Conservation (phyloP, 768 basidiomycete species). For the Hericium coralloides region DNA sequence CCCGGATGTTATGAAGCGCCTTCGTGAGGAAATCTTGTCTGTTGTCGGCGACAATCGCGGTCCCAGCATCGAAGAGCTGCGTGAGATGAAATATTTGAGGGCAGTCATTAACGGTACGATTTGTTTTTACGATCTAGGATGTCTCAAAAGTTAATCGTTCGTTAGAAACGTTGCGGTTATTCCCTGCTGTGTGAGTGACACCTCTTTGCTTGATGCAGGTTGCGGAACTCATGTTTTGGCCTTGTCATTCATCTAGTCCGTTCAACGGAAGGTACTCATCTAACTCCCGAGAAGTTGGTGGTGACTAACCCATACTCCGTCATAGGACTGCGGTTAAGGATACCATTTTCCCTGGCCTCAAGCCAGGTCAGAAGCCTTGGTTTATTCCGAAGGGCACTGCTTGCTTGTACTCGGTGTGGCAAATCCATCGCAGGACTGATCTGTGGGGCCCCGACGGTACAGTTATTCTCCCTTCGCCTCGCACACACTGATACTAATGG, state of each 20-base stretch:
- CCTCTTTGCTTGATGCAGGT: not conserved
- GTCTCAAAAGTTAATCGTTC: too few relatives aligned
- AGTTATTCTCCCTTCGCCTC: not conserved
- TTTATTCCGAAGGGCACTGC: not conserved
- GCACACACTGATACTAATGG: not conserved
- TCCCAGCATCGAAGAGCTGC: conserved; percentile 24
- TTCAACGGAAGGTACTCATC: not conserved
- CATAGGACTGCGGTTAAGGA: not conserved
- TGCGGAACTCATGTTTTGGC: too few relatives aligned
- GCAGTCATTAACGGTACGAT: conserved; percentile 25
- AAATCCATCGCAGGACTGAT: conserved; percentile 32
- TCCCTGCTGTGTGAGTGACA: not conserved
- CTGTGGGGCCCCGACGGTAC: conserved; percentile 47
- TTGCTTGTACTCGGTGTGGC: conserved; percentile 12
- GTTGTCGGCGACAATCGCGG: conserved; percentile 16
- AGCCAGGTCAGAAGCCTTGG: not conserved
- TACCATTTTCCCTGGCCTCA: not conserved
- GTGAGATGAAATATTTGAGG: conserved; percentile 24
- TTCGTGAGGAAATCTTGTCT: conserved; percentile 23
- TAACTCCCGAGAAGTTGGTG: not conserved
- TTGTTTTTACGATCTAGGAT: not conserved
- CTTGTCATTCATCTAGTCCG: not conserved
- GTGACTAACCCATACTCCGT: not conserved
- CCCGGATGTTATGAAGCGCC: conserved; percentile 18
- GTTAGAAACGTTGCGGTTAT: not conserved